Conservation (phyloP, 2,329 filamentous ascomycete species). For the Myriosclerotinia scirpicola region DNA sequence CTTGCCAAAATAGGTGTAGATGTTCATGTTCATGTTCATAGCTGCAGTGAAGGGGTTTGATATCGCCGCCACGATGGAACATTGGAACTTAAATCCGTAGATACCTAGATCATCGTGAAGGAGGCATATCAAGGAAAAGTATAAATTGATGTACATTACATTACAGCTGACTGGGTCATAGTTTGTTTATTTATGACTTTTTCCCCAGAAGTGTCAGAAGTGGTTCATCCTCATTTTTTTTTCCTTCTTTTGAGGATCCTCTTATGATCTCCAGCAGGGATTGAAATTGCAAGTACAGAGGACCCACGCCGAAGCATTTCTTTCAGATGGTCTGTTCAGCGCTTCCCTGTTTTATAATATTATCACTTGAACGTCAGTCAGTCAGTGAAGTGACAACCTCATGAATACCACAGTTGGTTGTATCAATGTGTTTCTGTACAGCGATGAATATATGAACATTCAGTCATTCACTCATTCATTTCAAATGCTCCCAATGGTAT, state of each 20-base stretch:
- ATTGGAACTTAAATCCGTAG: too few species aligned
- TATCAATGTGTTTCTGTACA: too few species aligned
- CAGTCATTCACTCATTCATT: too few species aligned
- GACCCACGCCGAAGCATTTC: not conserved
- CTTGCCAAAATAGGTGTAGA: not conserved
- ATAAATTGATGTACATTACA: too few species aligned
- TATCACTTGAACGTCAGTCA: not conserved
- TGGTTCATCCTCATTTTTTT: not conserved
- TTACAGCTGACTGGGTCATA: too few species aligned
- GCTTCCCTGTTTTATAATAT: not conserved
- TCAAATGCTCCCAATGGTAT: too few species aligned
- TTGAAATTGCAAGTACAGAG: not conserved
- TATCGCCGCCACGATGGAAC: not conserved
- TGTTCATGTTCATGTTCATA: not conserved
- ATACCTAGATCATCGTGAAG: not conserved
- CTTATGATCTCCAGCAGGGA: constrained; percentile 18
- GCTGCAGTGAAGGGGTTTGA: not conserved
- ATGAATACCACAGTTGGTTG: not conserved
- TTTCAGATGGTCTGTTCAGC: not conserved
- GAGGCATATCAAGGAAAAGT: too few species aligned
- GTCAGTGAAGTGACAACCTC: not conserved
- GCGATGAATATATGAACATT: too few species aligned
- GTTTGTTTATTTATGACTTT: not conserved
- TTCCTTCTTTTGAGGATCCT: not conserved
- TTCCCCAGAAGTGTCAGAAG: not conserved